Base-by-base conservation (phyloP, 2,329 filamentous ascomycete species). In the Aspergillus sp. region DNA sequence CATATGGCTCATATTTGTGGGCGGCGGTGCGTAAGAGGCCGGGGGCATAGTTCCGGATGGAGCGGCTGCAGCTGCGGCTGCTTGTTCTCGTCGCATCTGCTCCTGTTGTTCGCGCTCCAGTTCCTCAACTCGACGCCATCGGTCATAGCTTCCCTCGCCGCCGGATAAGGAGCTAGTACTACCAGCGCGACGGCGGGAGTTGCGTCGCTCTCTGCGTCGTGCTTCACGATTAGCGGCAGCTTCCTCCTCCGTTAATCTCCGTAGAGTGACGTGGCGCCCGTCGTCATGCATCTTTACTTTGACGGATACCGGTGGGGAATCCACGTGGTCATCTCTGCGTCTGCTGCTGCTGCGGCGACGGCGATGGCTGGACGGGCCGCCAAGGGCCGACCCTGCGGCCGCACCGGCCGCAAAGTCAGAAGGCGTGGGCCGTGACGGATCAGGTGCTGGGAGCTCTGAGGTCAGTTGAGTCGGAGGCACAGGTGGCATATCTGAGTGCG, bases 221-320 rank as follows among this genome's bases (percentile, higher is more conserved):
- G 82, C 81, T 65, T 85, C 82, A 29, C 85, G 82, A 62, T 84
- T 84, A 6, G 84, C 84, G 10, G 83, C 84, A 14, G 85, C 85
- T 76, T 88, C 86, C 73, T 86, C 82, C 66, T 86, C 84, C 11
- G 84, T 85, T 26, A 89, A 75, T 12, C 85, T 78, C 29, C 85
- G 80, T 7, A 89, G 77, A 2, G 86, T 89, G 39, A 89, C 85
- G 66, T 86, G 84, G 7, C 85, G 80, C 24, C 85, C 85, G 63
- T 88, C 85, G 59, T 84, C 82, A 71, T 87, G 85, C 81, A 87
- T 85, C 68, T 87, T 86, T 47, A 88, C 81, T 70, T 87, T 87
- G 57, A 89, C 81, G 31, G 83, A 86, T 51, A 87, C 84, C 2
- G 85, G 84, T n/a, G 84, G 85, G 0, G 84, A 85, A 24, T 78